These are phyloP conservation scores for Rhizoclosmatium globosum DNA, from an alignment of 192 early-diverging fungal species.

Conservation along the genomic window DNA sequence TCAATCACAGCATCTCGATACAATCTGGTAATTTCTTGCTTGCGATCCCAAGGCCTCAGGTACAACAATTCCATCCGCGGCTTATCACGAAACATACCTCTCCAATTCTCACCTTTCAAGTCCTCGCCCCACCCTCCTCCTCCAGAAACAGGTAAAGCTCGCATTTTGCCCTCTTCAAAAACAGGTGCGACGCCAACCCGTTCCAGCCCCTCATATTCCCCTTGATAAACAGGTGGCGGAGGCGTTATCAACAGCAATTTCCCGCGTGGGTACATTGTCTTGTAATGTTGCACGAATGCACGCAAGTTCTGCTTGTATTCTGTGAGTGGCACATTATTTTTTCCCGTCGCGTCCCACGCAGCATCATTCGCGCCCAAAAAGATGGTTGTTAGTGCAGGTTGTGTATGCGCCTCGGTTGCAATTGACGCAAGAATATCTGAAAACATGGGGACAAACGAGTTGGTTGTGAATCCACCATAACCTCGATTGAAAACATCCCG, in stretches of 20 bases:
- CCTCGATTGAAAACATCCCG: conserved; percentile 13
- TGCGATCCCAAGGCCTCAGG: conserved; percentile 14
- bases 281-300: background rate
- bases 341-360: background rate
- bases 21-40: background rate
- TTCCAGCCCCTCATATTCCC: conserved; percentile 5
- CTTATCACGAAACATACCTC: background rate
- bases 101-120: background rate
- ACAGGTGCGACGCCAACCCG: too few relatives aligned
- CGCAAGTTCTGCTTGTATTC: conserved; percentile 3
- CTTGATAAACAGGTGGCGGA: conserved; percentile 10
- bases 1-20: conserved; percentile 17
- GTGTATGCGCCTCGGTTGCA: background rate
- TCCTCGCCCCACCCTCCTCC: background rate
- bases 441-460: conserved; percentile 12
- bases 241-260: conserved; percentile 16
- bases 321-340: conserved; percentile 4
- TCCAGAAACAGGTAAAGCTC: background rate
- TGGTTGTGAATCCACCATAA: conserved; percentile 20
- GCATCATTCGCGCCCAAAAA: conserved; percentile 33
- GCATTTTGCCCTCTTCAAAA: too few relatives aligned
- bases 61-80: background rate
- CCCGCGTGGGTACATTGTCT: background rate
- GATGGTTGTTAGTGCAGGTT: conserved; percentile 11
- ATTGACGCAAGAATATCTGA: background rate